Percentiles rank a stretch among this genome's conserved stretches.
These are phyloP conservation scores for Vachellia collinsii DNA, from an alignment of 306 rosid genomes.

Conservation along the genomic window DNA sequence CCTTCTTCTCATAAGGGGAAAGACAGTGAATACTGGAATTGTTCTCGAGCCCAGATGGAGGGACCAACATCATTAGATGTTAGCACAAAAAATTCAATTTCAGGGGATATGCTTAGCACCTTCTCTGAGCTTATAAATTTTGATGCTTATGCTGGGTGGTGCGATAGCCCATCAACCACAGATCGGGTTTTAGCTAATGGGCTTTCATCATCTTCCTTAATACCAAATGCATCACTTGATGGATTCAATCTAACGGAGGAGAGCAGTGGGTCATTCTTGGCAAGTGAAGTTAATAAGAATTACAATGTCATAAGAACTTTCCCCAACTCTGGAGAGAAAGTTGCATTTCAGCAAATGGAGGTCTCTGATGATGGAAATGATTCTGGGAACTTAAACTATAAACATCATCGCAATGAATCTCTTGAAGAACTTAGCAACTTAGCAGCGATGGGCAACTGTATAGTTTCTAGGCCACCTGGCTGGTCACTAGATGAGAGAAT, in stretches of 20 bases:
- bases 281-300: slow-evolving; percentile 50
- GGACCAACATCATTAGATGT: slow-evolving; percentile 48
- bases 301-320: slow-evolving; percentile 45
- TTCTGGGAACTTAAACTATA: slow-evolving; percentile 30
- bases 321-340: slow-evolving; percentile 47
- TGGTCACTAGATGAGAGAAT: slow-evolving; percentile 87
- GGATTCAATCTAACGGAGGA: slow-evolving; percentile 53
- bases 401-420: slow-evolving; percentile 37
- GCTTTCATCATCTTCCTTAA: slow-evolving; percentile 50
- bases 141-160: slow-evolving; percentile 80
- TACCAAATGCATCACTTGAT: slow-evolving; percentile 48
- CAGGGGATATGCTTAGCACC: slow-evolving; percentile 61
- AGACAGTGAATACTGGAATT: slow-evolving; percentile 51
- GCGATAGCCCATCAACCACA: slow-evolving; percentile 45
- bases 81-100: slow-evolving; percentile 46
- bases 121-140: slow-evolving; percentile 70
- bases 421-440: slow-evolving; percentile 41
- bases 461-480: slow-evolving; percentile 52
- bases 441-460: slow-evolving; percentile 38
- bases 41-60: slow-evolving; percentile 50
- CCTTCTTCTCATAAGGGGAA: slow-evolving; percentile 50
- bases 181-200: slow-evolving; percentile 54
- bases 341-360: slow-evolving; percentile 55
- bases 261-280: slow-evolving; percentile 40
- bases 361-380: slow-evolving; percentile 38